Evolutionary conservation across 306 rosid species (phyloP).

Genomic region (Gastrolobium bilobum): DNA sequence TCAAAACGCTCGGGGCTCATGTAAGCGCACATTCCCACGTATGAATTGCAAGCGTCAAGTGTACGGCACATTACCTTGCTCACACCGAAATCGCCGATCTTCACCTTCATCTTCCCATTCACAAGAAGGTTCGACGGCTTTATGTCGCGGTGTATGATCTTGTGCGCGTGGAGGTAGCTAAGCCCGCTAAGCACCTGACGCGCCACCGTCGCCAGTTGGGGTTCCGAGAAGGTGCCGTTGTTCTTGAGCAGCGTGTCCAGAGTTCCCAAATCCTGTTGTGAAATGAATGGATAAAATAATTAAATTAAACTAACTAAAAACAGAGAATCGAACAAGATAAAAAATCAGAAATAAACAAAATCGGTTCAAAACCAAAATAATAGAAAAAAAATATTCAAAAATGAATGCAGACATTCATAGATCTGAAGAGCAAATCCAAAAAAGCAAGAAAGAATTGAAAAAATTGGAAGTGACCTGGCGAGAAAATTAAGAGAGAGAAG

Average conservation of each 20-base stretch:
- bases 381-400: too few species aligned
- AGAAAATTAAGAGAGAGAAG: too few species aligned
- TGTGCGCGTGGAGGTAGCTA: conserved; percentile 72
- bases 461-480: too few species aligned
- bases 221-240: conserved; percentile 62
- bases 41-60: conserved; percentile 71
- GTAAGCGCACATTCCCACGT: conserved; percentile 83
- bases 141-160: conserved; percentile 79
- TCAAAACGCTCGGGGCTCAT: conserved; percentile 91
- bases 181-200: conserved; percentile 71
- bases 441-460: too few species aligned
- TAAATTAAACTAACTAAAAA: too few species aligned
- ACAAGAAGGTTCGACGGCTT: conserved; percentile 74
- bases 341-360: too few species aligned
- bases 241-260: conserved; percentile 55
- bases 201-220: conserved; percentile 58
- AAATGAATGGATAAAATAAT: too few species aligned
- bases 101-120: conserved; percentile 63
- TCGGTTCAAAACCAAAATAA: too few species aligned
- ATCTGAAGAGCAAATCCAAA: too few species aligned
- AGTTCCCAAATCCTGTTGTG: conserved; percentile 72
- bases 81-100: conserved; percentile 82
- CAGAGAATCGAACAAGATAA: too few species aligned
- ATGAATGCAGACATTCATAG: too few species aligned
- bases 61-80: conserved; percentile 75